phyloP scores from a whole-genome alignment of 1,139 yeast genomes.

The Magnusiomyces clavatus region DNA sequence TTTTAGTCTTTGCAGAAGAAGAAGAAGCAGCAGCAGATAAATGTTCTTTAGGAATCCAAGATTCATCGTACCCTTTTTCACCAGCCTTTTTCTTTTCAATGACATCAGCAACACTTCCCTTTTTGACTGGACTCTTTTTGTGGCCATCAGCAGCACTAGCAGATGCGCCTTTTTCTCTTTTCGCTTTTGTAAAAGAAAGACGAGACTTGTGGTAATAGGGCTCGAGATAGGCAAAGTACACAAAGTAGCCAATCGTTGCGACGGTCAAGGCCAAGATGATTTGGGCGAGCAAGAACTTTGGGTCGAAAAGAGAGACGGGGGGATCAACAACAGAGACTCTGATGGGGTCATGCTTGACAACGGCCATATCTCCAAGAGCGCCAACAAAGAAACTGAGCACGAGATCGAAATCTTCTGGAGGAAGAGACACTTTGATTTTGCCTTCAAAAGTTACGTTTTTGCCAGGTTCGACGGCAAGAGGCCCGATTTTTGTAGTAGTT shows the following conservation, averaged over 20 bases:
- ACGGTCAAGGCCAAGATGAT: conserved; percentile 45
- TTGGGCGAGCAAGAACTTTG: conserved; percentile 60
- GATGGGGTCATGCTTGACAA: conserved; percentile 51
- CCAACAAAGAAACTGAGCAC: conserved; percentile 54
- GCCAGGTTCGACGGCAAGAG: conserved; percentile 45
- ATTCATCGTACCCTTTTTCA: conserved; percentile 37
- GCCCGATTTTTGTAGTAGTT: conserved; percentile 60
- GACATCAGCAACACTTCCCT: conserved; percentile 17
- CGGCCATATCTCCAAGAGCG: conserved; percentile 42
- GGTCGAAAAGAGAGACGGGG: conserved; percentile 62
- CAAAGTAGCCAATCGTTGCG: conserved; percentile 43
- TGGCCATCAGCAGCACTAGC: conserved; percentile 17
- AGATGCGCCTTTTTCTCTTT: too few relatives aligned
- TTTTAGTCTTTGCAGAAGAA: not conserved
- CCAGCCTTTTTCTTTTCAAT: conserved; percentile 27
- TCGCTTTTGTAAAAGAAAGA: too few relatives aligned
- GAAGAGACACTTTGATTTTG: conserved; percentile 38
- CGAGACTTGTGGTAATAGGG: conserved; percentile 30
- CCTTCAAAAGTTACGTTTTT: conserved; percentile 32
- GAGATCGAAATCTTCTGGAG: conserved; percentile 52
- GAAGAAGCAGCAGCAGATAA: conserved; percentile 31
- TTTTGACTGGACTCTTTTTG: conserved; percentile 22
- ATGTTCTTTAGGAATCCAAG: conserved; percentile 51
- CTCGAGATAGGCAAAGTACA: conserved; percentile 41
- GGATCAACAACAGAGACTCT: conserved; percentile 55